A percentile compares a stretch with the other conserved stretches of the same genome.
Evolutionary conservation across 768 basidiomycete genomes (phyloP).

Genomic region (Favolaschia claudopus): DNA sequence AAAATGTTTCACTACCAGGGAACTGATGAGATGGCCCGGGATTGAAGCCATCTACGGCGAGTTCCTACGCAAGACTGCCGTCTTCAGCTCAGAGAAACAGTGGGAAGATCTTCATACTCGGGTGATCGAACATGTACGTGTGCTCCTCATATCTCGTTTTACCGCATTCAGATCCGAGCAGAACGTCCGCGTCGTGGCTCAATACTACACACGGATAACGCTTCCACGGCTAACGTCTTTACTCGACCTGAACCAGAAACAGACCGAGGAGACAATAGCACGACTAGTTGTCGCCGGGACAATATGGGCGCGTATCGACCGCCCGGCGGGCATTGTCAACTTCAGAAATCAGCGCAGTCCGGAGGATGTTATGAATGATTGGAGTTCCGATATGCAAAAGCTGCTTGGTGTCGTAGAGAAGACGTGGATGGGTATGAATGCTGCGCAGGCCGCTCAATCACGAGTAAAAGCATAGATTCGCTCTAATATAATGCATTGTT

Average conservation of each 20-base stretch:
- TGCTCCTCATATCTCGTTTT: background rate
- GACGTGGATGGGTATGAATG: slow-evolving; percentile 98
- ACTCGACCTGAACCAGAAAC: slow-evolving; percentile 81
- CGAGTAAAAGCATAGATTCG: slow-evolving; percentile 49
- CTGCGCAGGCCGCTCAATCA: slow-evolving; percentile 85
- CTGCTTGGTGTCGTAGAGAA: slow-evolving; percentile 92
- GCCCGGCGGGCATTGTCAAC: slow-evolving; percentile 87
- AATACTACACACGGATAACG: slow-evolving; percentile 95
- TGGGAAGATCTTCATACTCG: slow-evolving; percentile 97
- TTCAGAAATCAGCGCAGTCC: slow-evolving; percentile 85
- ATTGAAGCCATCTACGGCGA: slow-evolving; percentile 89
- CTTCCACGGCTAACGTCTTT: slow-evolving; percentile 82
- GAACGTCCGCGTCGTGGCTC: slow-evolving; percentile 95
- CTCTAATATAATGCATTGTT: slow-evolving; percentile 14
- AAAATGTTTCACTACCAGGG: slow-evolving; percentile 92
- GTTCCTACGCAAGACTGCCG: slow-evolving; percentile 78
- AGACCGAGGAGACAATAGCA: slow-evolving; percentile 90
- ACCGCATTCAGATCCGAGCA: slow-evolving; percentile 40
- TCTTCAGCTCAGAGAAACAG: slow-evolving; percentile 80
- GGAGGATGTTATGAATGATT: slow-evolving; percentile 97
- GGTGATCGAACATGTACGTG: slow-evolving; percentile 93
- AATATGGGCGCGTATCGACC: slow-evolving; percentile 93
- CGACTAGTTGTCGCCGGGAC: slow-evolving; percentile 91
- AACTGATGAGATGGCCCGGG: slow-evolving; percentile 97
- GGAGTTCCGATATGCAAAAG: slow-evolving; percentile 97